These are phyloP conservation scores for Massospora cicadina DNA, from an alignment of 371 early-diverging fungal species.

Conservation along the genomic window DNA sequence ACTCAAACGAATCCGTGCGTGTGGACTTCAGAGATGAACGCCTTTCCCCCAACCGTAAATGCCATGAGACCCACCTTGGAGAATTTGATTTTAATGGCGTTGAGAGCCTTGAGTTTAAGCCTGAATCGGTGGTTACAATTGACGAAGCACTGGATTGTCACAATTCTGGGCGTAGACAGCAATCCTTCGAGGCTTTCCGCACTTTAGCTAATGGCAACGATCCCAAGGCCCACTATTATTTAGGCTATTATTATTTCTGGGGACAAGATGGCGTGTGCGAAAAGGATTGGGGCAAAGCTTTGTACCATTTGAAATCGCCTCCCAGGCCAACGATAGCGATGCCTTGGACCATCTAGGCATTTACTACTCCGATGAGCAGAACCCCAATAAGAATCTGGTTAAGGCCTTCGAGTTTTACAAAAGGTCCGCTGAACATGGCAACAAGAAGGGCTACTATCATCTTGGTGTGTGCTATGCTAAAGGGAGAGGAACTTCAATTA, in stretches of 20 bases:
- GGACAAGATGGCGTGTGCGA: constrained; percentile 3
- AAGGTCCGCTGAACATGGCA: constrained; percentile 8
- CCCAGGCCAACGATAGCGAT: constrained; percentile 1
- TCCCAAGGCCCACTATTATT: constrained; percentile 7
- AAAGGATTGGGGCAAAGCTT: constrained; percentile 7
- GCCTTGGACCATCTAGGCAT: constrained; percentile 9
- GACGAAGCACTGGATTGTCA: constrained; percentile 9
- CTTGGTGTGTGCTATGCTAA: constrained; percentile 9
- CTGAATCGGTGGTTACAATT: constrained; percentile 2
- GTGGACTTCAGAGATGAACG: not conserved
- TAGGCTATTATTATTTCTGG: constrained; percentile 10
- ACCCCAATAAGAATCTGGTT: constrained; percentile 6
- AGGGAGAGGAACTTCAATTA: constrained; percentile 1
- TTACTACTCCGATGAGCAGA: constrained; percentile 6
- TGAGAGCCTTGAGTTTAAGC: not conserved
- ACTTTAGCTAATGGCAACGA: not conserved
- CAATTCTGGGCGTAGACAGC: not conserved
- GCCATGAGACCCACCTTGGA: not conserved
- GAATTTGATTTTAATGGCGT: not conserved
- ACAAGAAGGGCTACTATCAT: constrained; percentile 6
- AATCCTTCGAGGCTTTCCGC: not conserved
- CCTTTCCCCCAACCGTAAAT: not conserved
- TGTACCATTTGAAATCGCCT: not conserved
- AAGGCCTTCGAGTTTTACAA: constrained; percentile 11
- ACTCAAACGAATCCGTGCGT: not conserved